Conservation (phyloP, 2,329 filamentous ascomycete genomes). For the Calonectria leucothoes region DNA sequence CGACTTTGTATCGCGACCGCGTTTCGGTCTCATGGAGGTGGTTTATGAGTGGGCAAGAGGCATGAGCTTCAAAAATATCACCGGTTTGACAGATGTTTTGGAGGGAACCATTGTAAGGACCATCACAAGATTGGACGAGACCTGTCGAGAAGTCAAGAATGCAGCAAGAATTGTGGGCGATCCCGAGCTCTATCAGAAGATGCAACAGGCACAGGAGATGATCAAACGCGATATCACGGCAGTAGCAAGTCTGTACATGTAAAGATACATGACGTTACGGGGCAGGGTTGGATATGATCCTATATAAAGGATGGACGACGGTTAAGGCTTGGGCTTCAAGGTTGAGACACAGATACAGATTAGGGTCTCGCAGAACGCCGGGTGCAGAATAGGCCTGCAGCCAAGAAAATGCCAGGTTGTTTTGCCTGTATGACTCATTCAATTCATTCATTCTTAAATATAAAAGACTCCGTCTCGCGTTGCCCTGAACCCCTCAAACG, state of each 20-base stretch:
- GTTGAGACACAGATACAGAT: background rate
- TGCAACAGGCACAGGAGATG: conserved; percentile 96
- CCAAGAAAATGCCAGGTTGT: background rate
- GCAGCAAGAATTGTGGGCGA: conserved; percentile 96
- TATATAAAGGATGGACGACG: too few relatives aligned
- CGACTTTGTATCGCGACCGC: conserved; percentile 86
- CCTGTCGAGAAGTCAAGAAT: conserved; percentile 96
- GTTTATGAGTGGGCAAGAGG: conserved; percentile 98
- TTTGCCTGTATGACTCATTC: conserved; percentile 1
- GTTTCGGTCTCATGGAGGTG: conserved; percentile 96
- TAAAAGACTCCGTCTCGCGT: conserved; percentile 16
- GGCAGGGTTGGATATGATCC: too few relatives aligned
- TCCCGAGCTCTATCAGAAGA: conserved; percentile 92
- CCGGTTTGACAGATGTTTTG: conserved; percentile 92
- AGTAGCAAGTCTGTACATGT: conserved; percentile 90
- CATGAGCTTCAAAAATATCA: conserved; percentile 99
- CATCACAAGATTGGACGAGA: conserved; percentile 94
- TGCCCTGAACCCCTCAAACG: conserved; percentile 35
- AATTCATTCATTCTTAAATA: conserved; percentile 8
- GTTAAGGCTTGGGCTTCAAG: background rate
- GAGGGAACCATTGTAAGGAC: conserved; percentile 97
- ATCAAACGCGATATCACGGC: conserved; percentile 97
- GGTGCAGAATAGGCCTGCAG: background rate
- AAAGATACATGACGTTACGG: conserved; percentile 32
- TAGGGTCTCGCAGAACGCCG: background rate